A percentile compares a stretch with the other conserved stretches of the same genome.
phyloP scores from a whole-genome alignment of 148 eudicot genomes.

The Rhododendron kiyosumense region DNA sequence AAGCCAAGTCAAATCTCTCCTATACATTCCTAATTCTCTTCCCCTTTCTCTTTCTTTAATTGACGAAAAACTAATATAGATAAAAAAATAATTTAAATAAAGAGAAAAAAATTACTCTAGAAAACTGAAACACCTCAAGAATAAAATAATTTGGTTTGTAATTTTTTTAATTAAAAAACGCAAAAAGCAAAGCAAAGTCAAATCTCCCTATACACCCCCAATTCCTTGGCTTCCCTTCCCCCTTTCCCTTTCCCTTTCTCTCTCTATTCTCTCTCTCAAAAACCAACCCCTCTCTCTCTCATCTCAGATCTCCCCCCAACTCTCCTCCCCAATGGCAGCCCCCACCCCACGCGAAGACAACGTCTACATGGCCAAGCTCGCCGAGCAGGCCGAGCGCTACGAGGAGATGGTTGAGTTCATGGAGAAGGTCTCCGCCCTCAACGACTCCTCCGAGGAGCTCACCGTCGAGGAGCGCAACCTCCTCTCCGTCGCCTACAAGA shows the following conservation, averaged over 20 bases:
- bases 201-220: background rate
- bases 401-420: constrained; percentile 32
- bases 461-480: constrained; percentile 34
- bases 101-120: too few species aligned
- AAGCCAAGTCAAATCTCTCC: too few species aligned
- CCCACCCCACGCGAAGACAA: constrained; percentile 11
- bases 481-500: constrained; percentile 34
- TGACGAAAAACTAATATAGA: too few species aligned
- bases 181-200: background rate
- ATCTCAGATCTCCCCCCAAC: background rate
- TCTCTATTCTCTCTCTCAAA: background rate
- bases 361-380: constrained; percentile 24
- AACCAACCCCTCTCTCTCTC: background rate
- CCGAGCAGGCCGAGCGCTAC: constrained; percentile 25
- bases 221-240: background rate
- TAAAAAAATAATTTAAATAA: too few species aligned
- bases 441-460: constrained; percentile 17
- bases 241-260: background rate
- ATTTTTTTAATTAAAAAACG: too few species aligned
- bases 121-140: too few species aligned
- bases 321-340: constrained; percentile 12
- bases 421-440: constrained; percentile 21
- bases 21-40: too few species aligned
- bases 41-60: too few species aligned
- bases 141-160: too few species aligned